Conservation (phyloP, 345 rosid species). For the Rhodamnia argentea region DNA sequence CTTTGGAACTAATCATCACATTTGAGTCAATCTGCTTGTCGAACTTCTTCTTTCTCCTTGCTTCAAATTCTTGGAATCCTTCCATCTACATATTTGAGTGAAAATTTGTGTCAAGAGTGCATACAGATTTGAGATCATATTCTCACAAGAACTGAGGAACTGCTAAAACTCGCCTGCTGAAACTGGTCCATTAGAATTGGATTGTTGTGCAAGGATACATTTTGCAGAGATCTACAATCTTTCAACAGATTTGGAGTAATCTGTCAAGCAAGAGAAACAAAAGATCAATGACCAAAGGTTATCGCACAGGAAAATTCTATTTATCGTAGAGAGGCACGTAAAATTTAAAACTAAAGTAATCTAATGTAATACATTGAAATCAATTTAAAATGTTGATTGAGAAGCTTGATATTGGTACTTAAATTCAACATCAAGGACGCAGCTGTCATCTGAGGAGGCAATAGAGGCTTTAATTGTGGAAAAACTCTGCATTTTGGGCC, state of each 20-base stretch:
- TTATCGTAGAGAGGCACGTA: neutral
- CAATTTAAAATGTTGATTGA: neutral
- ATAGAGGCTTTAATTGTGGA: neutral
- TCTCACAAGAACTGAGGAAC: neutral
- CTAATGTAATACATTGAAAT: neutral
- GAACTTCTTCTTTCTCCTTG: constrained; percentile 83
- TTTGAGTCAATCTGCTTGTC: constrained; percentile 96
- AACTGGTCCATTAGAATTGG: constrained; percentile 91
- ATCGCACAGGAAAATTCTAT: neutral
- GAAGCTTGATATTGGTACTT: neutral
- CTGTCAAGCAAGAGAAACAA: constrained; percentile 21
- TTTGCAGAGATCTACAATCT: constrained; percentile 87
- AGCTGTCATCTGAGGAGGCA: neutral
- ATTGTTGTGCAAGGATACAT: constrained; percentile 74
- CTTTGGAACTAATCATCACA: constrained; percentile 90
- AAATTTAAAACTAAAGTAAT: neutral
- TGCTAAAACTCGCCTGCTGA: constrained; percentile 56
- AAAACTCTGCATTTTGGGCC: neutral
- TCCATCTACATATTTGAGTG: constrained; percentile 43
- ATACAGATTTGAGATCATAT: neutral
- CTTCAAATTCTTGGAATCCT: constrained; percentile 85
- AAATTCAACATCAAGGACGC: neutral
- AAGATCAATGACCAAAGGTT: neutral
- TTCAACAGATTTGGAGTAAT: constrained; percentile 63
- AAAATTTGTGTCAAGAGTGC: neutral